These are phyloP conservation scores for Geum urbanum DNA, from an alignment of 306 rosid genomes.

Conservation along the genomic window DNA sequence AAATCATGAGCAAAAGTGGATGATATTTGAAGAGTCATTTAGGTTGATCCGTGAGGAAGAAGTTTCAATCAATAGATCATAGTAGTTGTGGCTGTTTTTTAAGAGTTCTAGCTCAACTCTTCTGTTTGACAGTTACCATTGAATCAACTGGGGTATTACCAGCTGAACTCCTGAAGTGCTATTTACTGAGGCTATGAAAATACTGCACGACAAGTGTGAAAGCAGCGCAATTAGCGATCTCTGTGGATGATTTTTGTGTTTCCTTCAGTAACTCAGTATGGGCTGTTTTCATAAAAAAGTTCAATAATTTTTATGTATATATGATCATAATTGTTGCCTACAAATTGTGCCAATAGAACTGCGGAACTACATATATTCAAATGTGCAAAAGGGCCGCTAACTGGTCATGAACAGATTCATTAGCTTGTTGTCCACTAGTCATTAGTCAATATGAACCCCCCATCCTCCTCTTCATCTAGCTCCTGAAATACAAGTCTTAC, in stretches of 20 bases:
- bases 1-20: neutral
- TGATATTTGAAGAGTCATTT: neutral
- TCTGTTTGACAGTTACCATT: conserved; percentile 47
- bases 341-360: too few relatives aligned
- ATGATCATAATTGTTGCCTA: too few relatives aligned
- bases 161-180: conserved; percentile 72
- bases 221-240: conserved; percentile 78
- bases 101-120: neutral
- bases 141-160: conserved; percentile 91
- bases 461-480: too few relatives aligned
- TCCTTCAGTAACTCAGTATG: too few relatives aligned
- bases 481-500: too few relatives aligned
- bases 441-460: too few relatives aligned
- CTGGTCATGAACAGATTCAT: too few relatives aligned
- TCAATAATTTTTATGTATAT: too few relatives aligned
- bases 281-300: too few relatives aligned
- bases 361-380: too few relatives aligned
- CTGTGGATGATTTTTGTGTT: conserved; percentile 35
- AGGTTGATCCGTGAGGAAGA: neutral
- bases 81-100: neutral
- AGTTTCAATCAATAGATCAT: neutral
- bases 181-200: conserved; percentile 88
- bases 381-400: too few relatives aligned
- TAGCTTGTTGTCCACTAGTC: too few relatives aligned
- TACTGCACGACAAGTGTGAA: conserved; percentile 91